A percentile compares a stretch with the other conserved stretches of the same genome.
phyloP scores from a whole-genome alignment of 2,329 filamentous ascomycete genomes.

The Diplodia mutila region DNA sequence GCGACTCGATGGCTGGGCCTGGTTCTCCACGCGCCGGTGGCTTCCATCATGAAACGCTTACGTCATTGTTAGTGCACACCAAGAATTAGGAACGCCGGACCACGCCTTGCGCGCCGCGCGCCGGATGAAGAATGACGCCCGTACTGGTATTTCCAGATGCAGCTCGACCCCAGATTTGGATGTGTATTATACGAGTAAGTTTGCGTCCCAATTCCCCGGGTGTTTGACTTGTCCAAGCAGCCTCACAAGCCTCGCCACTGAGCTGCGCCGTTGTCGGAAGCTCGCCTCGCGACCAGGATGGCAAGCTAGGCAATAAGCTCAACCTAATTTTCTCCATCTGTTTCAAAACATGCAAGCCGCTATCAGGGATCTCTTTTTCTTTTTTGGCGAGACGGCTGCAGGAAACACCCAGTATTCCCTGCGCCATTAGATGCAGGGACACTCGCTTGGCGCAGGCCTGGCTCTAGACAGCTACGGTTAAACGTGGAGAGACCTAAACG shows the following conservation, averaged over 20 bases:
- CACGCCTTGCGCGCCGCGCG: neutral
- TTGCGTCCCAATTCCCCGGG: neutral
- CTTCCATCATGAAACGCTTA: constrained; percentile 5
- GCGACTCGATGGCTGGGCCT: neutral
- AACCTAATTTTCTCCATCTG: neutral
- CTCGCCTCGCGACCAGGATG: constrained; percentile 1
- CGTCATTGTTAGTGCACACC: neutral
- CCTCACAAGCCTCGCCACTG: neutral
- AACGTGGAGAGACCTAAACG: neutral
- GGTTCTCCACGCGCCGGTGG: constrained; percentile 3
- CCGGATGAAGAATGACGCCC: neutral
- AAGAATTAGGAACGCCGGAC: neutral
- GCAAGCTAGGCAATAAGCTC: neutral
- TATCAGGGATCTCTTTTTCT: neutral
- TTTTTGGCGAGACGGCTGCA: neutral
- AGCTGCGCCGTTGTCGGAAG: neutral
- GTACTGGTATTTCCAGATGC: neutral
- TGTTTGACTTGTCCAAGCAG: neutral
- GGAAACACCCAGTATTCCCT: neutral
- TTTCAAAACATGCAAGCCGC: neutral
- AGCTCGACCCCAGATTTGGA: neutral
- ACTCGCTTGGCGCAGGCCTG: neutral
- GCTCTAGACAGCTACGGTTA: neutral
- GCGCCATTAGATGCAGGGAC: neutral
- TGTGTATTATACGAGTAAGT: no score